These are phyloP conservation scores for Apostasia shenzhenica DNA, from an alignment of 106 monocot genomes.

Conservation along the genomic window DNA sequence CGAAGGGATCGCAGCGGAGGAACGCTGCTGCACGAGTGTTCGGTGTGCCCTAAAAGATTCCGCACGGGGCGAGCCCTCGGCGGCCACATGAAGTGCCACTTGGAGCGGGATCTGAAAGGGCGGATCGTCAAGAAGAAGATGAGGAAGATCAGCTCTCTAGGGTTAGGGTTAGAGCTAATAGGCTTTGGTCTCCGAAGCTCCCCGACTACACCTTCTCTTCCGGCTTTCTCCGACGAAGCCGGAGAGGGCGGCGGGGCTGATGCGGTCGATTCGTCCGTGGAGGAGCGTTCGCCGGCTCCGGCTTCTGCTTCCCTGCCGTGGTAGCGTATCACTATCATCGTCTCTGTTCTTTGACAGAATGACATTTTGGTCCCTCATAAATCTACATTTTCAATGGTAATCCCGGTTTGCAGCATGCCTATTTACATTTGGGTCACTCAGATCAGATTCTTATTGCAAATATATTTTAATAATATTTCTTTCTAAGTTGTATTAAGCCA, in stretches of 20 bases:
- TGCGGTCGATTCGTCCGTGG: background rate
- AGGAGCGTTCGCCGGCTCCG: background rate
- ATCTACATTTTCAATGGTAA: too few species aligned
- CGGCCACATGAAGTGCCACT: constrained; percentile 4
- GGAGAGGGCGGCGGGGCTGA: background rate
- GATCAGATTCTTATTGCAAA: too few species aligned
- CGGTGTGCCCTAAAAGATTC: background rate
- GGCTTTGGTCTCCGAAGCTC: background rate
- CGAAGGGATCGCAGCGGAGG: background rate
- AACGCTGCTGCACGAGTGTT: background rate
- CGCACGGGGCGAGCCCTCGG: background rate
- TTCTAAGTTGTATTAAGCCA: too few species aligned
- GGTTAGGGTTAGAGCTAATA: background rate
- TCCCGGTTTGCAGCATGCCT: too few species aligned
- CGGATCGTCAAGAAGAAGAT: constrained; percentile 5
- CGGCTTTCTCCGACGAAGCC: background rate
- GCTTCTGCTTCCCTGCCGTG: background rate
- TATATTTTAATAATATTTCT: too few species aligned
- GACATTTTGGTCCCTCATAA: too few species aligned
- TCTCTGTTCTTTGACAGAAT: too few species aligned
- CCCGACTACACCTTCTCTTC: background rate
- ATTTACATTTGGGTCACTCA: too few species aligned
- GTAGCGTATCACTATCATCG: background rate
- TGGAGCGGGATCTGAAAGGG: background rate
- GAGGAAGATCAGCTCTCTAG: constrained; percentile 1